Evolutionary conservation across 2,329 filamentous ascomycete genomes (phyloP).

Genomic region (Gaeumannomyces tritici): DNA sequence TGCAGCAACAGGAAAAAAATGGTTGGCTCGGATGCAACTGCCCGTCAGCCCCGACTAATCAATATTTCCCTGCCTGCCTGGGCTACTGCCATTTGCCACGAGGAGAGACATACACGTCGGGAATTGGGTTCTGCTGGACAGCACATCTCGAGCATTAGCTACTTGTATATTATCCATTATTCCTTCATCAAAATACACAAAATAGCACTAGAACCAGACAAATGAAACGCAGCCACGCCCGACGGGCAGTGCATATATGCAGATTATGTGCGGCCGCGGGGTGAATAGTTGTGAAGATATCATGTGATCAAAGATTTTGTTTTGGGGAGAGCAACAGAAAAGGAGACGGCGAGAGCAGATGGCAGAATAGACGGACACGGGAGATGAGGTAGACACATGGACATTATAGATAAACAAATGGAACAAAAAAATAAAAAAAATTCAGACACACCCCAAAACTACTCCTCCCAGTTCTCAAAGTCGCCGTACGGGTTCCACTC

Average conservation of each 20-base stretch:
- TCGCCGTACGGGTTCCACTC: slow-evolving; percentile 54
- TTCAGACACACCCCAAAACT: slow-evolving; percentile 3
- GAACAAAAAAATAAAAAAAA: no score
- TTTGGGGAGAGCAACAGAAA: neutral
- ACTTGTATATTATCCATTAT: neutral
- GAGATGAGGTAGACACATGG: neutral
- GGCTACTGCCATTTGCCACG: no score
- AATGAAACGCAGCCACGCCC: neutral
- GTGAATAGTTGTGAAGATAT: neutral
- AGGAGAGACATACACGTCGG: no score
- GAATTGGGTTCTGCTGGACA: no score
- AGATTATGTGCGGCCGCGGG: neutral
- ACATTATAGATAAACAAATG: no score
- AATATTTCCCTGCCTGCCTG: no score
- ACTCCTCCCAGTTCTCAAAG: slow-evolving; percentile 18
- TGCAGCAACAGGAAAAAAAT: neutral
- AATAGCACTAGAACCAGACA: neutral
- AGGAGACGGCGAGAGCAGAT: neutral
- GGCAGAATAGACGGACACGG: neutral
- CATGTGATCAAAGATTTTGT: no score
- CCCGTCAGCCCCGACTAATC: no score
- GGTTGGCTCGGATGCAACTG: no score
- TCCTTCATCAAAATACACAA: neutral
- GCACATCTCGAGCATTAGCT: neutral
- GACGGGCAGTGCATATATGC: neutral